These are phyloP conservation scores for Chlorella sorokiniana DNA, from an alignment of 139 green algal genomes.

Conservation along the genomic window DNA sequence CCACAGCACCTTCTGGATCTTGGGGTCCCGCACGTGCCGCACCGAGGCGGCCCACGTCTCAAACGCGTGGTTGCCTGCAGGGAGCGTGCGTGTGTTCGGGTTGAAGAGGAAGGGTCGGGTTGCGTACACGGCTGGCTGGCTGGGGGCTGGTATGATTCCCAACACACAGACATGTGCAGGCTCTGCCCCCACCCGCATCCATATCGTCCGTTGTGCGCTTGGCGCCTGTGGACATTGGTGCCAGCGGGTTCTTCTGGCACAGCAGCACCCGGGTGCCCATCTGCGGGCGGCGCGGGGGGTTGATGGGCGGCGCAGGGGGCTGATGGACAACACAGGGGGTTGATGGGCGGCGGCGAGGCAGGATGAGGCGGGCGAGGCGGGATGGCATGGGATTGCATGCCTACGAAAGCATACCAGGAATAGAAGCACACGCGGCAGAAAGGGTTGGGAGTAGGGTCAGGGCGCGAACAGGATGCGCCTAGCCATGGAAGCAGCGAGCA, in stretches of 20 bases:
- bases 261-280: constrained; percentile 8
- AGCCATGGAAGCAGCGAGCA: background rate
- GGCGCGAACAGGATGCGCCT: no score
- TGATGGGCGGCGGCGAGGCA: background rate
- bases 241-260: constrained; percentile 22
- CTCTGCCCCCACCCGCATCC: background rate
- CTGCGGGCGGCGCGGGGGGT: background rate
- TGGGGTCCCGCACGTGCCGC: background rate
- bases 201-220: constrained; percentile 9
- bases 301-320: background rate
- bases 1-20: background rate
- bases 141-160: background rate
- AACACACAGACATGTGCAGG: background rate
- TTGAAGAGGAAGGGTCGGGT: background rate
- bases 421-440: no score
- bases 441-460: no score
- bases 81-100: background rate
- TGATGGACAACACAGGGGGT: background rate
- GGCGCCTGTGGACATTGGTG: background rate
- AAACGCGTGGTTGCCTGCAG: constrained; percentile 31
- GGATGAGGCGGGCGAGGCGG: no score
- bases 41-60: constrained; percentile 19
- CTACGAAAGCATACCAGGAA: no score
- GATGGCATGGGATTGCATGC: no score
- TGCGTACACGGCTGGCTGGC: background rate